These are phyloP conservation scores for Irpex lacteus DNA, from an alignment of 1,284 basidiomycete genomes.

Conservation along the genomic window DNA sequence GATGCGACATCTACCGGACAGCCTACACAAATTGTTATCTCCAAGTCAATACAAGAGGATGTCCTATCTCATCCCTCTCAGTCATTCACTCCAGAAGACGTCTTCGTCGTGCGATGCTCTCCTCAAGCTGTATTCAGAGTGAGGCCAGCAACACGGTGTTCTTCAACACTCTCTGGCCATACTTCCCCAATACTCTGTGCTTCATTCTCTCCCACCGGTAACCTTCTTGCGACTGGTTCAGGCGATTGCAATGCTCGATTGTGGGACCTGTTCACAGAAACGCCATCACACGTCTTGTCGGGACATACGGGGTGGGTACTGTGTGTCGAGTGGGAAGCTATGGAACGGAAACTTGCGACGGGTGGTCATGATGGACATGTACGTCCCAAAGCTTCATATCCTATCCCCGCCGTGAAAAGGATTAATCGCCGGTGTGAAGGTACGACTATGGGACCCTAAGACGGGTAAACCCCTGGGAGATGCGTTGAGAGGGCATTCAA, in stretches of 20 bases:
- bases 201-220: slow-evolving; percentile 92
- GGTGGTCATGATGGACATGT: slow-evolving; percentile 91
- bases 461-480: slow-evolving; percentile 84
- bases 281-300: slow-evolving; percentile 82
- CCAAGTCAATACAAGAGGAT: slow-evolving; percentile 79
- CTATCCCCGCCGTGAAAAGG: background rate
- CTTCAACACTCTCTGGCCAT: slow-evolving; percentile 89
- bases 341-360: slow-evolving; percentile 87
- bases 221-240: slow-evolving; percentile 89
- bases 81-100: slow-evolving; percentile 81
- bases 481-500: slow-evolving; percentile 87
- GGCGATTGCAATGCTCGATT: slow-evolving; percentile 92
- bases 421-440: slow-evolving; percentile 34
- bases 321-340: slow-evolving; percentile 95
- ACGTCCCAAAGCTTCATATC: slow-evolving; percentile 22
- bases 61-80: slow-evolving; percentile 70
- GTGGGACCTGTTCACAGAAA: slow-evolving; percentile 95
- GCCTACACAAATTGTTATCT: slow-evolving; percentile 75
- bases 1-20: slow-evolving; percentile 50
- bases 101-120: slow-evolving; percentile 84
- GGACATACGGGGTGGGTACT: slow-evolving; percentile 97
- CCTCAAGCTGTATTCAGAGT: slow-evolving; percentile 97
- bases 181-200: slow-evolving; percentile 93
- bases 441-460: slow-evolving; percentile 88
- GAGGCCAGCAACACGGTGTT: slow-evolving; percentile 89